phyloP scores from a whole-genome alignment of 2,329 filamentous ascomycete species.

The Phoma sp. region DNA sequence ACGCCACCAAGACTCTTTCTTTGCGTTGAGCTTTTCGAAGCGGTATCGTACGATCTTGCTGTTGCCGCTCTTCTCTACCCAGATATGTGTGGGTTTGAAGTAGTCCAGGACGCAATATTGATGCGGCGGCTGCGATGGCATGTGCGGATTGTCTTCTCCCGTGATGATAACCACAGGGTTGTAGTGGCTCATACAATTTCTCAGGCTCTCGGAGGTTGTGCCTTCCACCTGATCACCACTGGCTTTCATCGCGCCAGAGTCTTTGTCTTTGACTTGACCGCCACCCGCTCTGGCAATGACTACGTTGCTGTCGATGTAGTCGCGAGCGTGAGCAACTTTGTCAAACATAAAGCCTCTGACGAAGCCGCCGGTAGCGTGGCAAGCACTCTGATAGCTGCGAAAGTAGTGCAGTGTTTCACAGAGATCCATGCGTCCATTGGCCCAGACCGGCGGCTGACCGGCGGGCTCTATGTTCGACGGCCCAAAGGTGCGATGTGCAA shows the following conservation, averaged over 20 bases:
- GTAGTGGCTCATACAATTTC: constrained; percentile 55
- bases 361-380: constrained; percentile 60
- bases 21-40: constrained; percentile 68
- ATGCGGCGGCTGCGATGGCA: constrained; percentile 61
- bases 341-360: constrained; percentile 68
- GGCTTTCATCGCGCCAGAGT: constrained; percentile 56
- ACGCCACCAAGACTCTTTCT: constrained; percentile 66
- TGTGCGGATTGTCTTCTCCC: constrained; percentile 61
- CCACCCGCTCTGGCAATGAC: constrained; percentile 70
- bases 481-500: constrained; percentile 19
- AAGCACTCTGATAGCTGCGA: constrained; percentile 66
- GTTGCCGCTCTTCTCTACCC: constrained; percentile 64
- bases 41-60: constrained; percentile 65
- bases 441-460: constrained; percentile 62
- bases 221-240: constrained; percentile 56
- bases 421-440: constrained; percentile 64
- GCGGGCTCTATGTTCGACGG: constrained; percentile 45
- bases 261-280: constrained; percentile 56
- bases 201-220: constrained; percentile 50
- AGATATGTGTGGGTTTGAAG: constrained; percentile 73
- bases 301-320: constrained; percentile 67
- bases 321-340: constrained; percentile 59
- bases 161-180: constrained; percentile 60
- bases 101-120: constrained; percentile 72
- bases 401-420: constrained; percentile 71